Base-by-base conservation (phyloP, 2,329 filamentous ascomycete species). In the Albophoma yamanashiensis region DNA sequence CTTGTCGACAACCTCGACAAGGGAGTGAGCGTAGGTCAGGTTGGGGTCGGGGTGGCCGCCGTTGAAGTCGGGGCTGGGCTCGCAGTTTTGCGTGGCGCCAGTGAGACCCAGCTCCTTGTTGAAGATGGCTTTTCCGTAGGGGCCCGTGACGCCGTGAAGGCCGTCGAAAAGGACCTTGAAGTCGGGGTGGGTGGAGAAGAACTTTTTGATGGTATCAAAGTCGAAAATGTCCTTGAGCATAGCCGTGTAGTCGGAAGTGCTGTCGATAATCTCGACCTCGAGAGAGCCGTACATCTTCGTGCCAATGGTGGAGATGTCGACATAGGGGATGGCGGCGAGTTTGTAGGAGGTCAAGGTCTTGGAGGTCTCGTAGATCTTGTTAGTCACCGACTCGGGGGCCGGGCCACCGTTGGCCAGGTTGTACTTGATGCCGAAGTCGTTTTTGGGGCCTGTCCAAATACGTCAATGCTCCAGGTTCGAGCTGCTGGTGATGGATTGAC, bases 351-450 rank as follows among this genome's bases (percentile, higher is more conserved):
- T 90, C 68, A 99, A 82, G 64, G 83, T 86, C 83, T 97, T 97
- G 68, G 93, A 93, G 63, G 87, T 86, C 69, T 93, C 91, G 79
- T 85, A 97, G 75, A 99, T 97, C 81, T 96, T 96, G 86, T 99
- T 95, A 67, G 94, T 99, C 66, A 99, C 91, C 59, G 89, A 88
- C 77, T 99, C 94, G 61, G 94, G 94, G 60, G 94, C 94, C 52
- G 94, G 94, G 60, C 92, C 94, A 69, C 94, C 94, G 72, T 99
- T 97, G 74, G 91, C 82, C 62, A 99, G 82, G 82, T 99, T 99
- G 85, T 99, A 99, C 81, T 99, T 99, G 87, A 99, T 99, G 68
- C 94, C 94, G 70, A 99, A 99, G 78, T 99, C 94, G 74, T 94
- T 89, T 68, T 85, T 89, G 63, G 94, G 94, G 58, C 92, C 91